These are phyloP conservation scores for Pseudognaphalium luteoalbum DNA, from an alignment of 129 eudicot species.

Conservation along the genomic window DNA sequence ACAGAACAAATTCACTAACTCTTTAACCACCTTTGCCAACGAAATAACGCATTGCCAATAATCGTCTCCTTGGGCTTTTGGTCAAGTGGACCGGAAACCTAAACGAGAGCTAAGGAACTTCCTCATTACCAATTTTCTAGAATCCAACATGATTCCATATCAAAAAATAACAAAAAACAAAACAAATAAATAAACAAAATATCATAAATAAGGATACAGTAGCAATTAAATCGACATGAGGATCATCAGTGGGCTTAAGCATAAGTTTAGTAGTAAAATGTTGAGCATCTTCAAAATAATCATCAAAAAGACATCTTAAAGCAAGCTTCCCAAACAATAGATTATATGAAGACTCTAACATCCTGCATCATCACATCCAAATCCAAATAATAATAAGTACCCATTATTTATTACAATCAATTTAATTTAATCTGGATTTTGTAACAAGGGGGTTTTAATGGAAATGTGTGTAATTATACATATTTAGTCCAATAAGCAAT, in stretches of 20 bases:
- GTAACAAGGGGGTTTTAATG: background rate
- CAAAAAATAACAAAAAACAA: background rate
- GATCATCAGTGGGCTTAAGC: constrained; percentile 90
- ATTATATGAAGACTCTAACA: constrained; percentile 80
- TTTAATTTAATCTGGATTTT: background rate
- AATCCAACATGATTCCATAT: background rate
- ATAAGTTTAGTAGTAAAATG: constrained; percentile 66
- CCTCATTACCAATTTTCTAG: background rate
- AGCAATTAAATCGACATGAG: constrained; percentile 71
- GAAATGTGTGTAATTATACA: too few relatives aligned
- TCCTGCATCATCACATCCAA: constrained; percentile 69
- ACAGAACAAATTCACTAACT: background rate
- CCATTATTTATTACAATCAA: background rate
- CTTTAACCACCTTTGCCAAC: constrained; percentile 73
- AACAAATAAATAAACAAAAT: background rate
- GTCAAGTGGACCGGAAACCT: constrained; percentile 71
- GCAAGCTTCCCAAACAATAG: constrained; percentile 80
- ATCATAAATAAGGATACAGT: constrained; percentile 59
- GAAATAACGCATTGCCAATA: constrained; percentile 62
- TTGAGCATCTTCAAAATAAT: constrained; percentile 70
- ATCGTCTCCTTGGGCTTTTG: constrained; percentile 53
- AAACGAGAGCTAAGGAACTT: constrained; percentile 41
- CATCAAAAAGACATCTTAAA: constrained; percentile 70
- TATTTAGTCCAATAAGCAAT: too few relatives aligned
- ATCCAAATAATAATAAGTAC: background rate